These are phyloP conservation scores for Globisporangium parvum DNA, from an alignment of 352 stramenopile species.

Conservation along the genomic window DNA sequence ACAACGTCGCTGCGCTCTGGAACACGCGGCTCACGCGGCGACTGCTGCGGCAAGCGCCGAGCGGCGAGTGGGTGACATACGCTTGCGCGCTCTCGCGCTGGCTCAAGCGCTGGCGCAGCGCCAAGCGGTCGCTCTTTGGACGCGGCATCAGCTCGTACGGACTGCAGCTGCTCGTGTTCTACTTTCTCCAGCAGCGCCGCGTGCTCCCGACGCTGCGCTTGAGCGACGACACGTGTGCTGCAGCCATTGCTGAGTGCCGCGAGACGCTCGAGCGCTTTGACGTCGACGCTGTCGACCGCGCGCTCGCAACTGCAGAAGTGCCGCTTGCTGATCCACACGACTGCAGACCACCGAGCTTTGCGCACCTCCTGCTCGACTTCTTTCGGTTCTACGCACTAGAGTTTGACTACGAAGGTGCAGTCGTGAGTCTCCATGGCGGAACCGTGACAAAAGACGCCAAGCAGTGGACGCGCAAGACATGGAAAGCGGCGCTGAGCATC, in stretches of 20 bases:
- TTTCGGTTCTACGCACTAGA: conserved; percentile 70
- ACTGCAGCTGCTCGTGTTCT: conserved; percentile 54
- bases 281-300: conserved; percentile 16
- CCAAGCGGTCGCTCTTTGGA: conserved; percentile 25
- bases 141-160: conserved; percentile 61
- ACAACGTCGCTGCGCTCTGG: conserved; percentile 77
- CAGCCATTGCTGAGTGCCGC: conserved; percentile 14
- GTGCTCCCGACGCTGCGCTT: conserved; percentile 49
- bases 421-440: conserved; percentile 49
- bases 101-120: conserved; percentile 48
- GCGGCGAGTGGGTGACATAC: neutral
- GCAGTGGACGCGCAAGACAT: conserved; percentile 35
- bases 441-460: conserved; percentile 36
- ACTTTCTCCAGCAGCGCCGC: conserved; percentile 53
- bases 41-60: conserved; percentile 15
- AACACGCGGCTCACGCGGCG: conserved; percentile 60
- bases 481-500: conserved; percentile 43
- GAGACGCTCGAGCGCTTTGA: conserved; percentile 17
- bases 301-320: conserved; percentile 7
- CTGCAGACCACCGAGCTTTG: conserved; percentile 3
- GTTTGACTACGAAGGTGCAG: conserved; percentile 59
- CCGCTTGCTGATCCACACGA: no score
- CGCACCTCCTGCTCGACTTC: conserved; percentile 46
- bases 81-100: conserved; percentile 19
- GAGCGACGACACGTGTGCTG: conserved; percentile 3